Percentiles rank a stretch among this genome's conserved stretches.
These are phyloP conservation scores for Marchantia polymorpha DNA, from an alignment of 225 moss, liverwort and hornwort species.

Conservation along the genomic window DNA sequence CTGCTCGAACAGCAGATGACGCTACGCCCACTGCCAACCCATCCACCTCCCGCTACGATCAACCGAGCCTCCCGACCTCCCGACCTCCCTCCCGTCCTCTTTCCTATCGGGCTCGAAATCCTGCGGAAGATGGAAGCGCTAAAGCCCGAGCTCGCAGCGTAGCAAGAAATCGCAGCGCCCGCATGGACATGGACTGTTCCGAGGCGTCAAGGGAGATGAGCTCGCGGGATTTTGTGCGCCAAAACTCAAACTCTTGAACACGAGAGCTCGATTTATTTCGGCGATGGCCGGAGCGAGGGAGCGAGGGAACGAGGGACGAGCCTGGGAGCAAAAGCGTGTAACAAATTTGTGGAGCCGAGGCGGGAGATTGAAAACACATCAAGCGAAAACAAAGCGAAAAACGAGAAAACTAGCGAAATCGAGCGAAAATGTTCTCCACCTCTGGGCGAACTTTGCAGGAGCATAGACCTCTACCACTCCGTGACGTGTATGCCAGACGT, in stretches of 20 bases:
- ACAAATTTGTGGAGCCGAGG: neutral
- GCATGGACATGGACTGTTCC: neutral
- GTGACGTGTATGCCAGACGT: neutral
- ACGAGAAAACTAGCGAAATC: too few relatives aligned
- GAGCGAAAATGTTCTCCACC: neutral
- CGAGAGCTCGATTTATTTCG: neutral
- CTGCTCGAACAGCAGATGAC: neutral
- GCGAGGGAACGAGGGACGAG: neutral
- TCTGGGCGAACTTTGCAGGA: neutral
- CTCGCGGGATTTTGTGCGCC: neutral
- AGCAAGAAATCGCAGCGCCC: neutral
- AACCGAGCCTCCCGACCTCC: neutral
- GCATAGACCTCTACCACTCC: neutral
- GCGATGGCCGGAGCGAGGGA: neutral
- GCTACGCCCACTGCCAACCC: neutral
- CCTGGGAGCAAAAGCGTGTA: neutral
- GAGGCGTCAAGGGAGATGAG: neutral
- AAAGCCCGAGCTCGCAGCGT: neutral
- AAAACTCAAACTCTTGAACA: neutral
- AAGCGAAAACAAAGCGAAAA: too few relatives aligned
- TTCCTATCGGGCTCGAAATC: neutral
- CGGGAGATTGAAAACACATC: conserved; percentile 6
- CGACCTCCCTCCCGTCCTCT: too few relatives aligned
- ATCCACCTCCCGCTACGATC: neutral
- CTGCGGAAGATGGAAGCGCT: neutral